Conservation (phyloP, 345 rosid species). For the Theobroma cacao region DNA sequence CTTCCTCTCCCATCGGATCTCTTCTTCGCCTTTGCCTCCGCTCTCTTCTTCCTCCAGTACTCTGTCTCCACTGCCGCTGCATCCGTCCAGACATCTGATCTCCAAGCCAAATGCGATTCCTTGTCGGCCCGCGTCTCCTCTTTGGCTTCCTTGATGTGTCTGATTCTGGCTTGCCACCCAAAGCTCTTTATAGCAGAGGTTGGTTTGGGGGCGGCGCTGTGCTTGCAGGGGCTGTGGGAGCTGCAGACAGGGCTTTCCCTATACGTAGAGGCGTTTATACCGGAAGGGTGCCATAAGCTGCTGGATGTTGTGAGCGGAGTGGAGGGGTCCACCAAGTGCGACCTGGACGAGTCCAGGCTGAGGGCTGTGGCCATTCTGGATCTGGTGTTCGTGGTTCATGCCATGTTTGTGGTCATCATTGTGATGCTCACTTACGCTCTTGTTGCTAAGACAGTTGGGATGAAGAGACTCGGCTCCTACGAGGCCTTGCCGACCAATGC, state of each 20-base stretch:
- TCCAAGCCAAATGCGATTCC: slow-evolving; percentile 77
- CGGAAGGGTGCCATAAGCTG: slow-evolving; percentile 79
- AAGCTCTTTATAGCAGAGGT: slow-evolving; percentile 69
- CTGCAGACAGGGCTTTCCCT: slow-evolving; percentile 87
- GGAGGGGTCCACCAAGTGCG: slow-evolving; percentile 87
- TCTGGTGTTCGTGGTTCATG: slow-evolving; percentile 70
- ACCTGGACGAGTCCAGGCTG: slow-evolving; percentile 64
- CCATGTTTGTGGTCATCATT: slow-evolving; percentile 53
- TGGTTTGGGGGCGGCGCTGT: slow-evolving; percentile 62
- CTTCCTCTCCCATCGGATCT: too few species aligned
- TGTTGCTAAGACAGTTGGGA: slow-evolving; percentile 46
- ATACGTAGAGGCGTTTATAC: slow-evolving; percentile 82
- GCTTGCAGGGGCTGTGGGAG: slow-evolving; percentile 85
- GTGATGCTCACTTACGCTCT: slow-evolving; percentile 55
- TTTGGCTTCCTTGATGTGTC: slow-evolving; percentile 54
- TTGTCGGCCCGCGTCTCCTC: slow-evolving; percentile 66
- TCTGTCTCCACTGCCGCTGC: slow-evolving; percentile 61
- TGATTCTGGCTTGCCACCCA: slow-evolving; percentile 67
- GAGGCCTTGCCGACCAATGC: slow-evolving; percentile 66
- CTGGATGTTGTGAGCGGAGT: slow-evolving; percentile 74
- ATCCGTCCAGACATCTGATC: slow-evolving; percentile 71
- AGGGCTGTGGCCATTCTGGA: slow-evolving; percentile 86
- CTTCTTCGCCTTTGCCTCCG: slow-evolving; percentile 80
- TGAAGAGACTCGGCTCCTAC: slow-evolving; percentile 64
- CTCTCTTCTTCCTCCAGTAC: slow-evolving; percentile 70